These are phyloP conservation scores for Scheffersomyces parashehatae DNA, from an alignment of 1,139 yeast genomes.

Conservation along the genomic window DNA sequence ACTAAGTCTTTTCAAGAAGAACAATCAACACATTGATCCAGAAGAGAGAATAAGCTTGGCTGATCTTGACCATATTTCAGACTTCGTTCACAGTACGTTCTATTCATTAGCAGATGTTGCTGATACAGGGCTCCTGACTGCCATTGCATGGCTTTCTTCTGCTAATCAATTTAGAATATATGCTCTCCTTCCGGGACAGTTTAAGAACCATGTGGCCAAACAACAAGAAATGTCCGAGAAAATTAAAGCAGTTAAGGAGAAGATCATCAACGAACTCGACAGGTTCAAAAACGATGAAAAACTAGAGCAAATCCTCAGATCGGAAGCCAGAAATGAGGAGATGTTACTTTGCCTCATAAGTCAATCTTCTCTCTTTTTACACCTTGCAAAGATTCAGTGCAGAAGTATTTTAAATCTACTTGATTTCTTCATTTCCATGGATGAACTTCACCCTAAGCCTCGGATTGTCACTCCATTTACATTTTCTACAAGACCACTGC, in stretches of 20 bases:
- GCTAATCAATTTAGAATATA: slow-evolving; percentile 33
- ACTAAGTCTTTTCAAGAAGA: slow-evolving; percentile 19
- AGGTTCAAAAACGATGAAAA: slow-evolving; percentile 13
- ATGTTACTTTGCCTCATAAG: slow-evolving; percentile 27
- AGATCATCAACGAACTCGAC: slow-evolving; percentile 7
- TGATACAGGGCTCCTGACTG: slow-evolving; percentile 17
- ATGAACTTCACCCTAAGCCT: slow-evolving; percentile 28
- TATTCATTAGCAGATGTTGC: slow-evolving; percentile 18
- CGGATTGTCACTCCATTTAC: slow-evolving; percentile 21
- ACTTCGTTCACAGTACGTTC: slow-evolving; percentile 19
- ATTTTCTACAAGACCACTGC: slow-evolving; percentile 4
- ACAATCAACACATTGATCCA: slow-evolving; percentile 18
- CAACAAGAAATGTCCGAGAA: slow-evolving; percentile 19
- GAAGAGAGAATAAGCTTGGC: slow-evolving; percentile 13
- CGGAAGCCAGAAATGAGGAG: slow-evolving; percentile 22
- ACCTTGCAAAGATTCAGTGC: slow-evolving; percentile 21
- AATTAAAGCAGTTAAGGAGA: slow-evolving; percentile 13
- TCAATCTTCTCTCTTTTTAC: slow-evolving; percentile 26
- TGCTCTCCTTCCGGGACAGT: slow-evolving; percentile 16
- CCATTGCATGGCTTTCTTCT: slow-evolving; percentile 27
- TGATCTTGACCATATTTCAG: slow-evolving; percentile 30
- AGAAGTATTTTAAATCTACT: slow-evolving; percentile 17
- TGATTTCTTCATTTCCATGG: slow-evolving; percentile 28
- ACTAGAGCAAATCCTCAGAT: slow-evolving; percentile 15
- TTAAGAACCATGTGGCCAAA: slow-evolving; percentile 11